Evolutionary conservation across 2,329 filamentous ascomycete species (phyloP), one percentile per base, ranked within the genome.

Genomic region (Orbilia blumenaviensis): DNA sequence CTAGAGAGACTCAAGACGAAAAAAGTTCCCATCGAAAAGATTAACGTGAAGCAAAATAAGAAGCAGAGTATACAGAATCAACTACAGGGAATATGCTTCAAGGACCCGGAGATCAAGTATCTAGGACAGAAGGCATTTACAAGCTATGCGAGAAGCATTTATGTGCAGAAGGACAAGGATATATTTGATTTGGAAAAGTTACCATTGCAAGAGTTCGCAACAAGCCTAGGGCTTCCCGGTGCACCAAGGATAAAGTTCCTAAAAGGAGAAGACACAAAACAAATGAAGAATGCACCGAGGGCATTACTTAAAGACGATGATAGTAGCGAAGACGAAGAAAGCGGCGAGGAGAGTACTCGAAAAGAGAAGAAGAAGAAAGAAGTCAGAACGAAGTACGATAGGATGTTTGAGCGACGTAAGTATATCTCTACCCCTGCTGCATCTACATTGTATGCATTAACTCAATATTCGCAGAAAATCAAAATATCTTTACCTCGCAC

Each of bases 81-180:
- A 81, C 84, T 99, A 41, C 94, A 97, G 81, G 94, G 92, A 80
- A 93, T 97, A 90, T 96, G 93, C 81, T 99, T 98, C 85, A 92
- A 97, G 83, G 92, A 97, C 78, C 91, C 93, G 0, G 92, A 96
- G 78, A 84, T 98, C 79, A 98, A 98, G 81, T 98, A 98, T 79
- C 86, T 98, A 0, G 96, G 92, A 0, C 94, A 98, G 81, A 99
- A 98, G 82, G 93, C 95, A 0, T 99, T 99, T 80, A 90, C 94
- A 80, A 94, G 91, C 77, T 97, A 98, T 82, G 89, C 91, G 10
- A 89, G 92, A 76, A 96, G 93, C 1, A 84, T 99, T 38, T 89
- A 95, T 81, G 84, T 97, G 27, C 94, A 97, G 82, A 93, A 91
- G 80, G 93, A 97, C 82, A 97, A 96, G 83, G 91, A 94, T 14